Conservation (phyloP, 2,329 filamentous ascomycete species). For the Epichloe amarillans region DNA sequence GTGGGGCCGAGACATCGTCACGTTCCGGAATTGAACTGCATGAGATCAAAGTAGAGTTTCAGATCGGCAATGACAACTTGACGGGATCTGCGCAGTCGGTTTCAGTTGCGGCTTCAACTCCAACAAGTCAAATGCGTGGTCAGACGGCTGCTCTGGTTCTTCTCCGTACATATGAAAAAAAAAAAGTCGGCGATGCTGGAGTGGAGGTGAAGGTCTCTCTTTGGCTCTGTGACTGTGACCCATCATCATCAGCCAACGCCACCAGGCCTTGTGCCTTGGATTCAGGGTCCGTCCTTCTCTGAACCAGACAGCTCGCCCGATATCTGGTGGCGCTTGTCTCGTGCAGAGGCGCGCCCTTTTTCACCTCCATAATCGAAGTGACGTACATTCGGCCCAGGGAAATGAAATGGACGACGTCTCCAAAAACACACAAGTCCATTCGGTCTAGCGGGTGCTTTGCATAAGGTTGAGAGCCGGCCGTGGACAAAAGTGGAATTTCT, state of each 20-base stretch:
- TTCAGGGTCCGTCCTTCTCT: too few species aligned
- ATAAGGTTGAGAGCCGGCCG: background rate
- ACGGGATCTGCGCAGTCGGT: background rate
- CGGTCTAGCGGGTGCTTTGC: background rate
- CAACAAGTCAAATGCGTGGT: background rate
- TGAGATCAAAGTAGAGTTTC: background rate
- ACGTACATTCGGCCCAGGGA: too few species aligned
- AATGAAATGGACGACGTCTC: too few species aligned
- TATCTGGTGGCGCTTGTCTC: too few species aligned
- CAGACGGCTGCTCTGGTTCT: background rate
- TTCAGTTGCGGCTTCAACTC: slow-evolving; percentile 1
- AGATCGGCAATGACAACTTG: background rate
- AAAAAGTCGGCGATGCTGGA: background rate
- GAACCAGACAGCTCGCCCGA: too few species aligned
- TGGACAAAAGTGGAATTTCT: background rate
- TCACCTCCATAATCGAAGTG: too few species aligned
- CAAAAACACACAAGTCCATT: background rate
- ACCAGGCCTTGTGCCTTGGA: background rate
- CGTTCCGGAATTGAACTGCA: too few species aligned
- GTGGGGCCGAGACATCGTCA: too few species aligned
- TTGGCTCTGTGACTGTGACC: background rate
- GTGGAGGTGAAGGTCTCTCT: too few species aligned
- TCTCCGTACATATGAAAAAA: background rate
- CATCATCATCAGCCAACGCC: background rate
- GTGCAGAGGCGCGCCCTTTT: too few species aligned